phyloP scores from a whole-genome alignment of 768 basidiomycete species.

The Cantharellus anzutake region DNA sequence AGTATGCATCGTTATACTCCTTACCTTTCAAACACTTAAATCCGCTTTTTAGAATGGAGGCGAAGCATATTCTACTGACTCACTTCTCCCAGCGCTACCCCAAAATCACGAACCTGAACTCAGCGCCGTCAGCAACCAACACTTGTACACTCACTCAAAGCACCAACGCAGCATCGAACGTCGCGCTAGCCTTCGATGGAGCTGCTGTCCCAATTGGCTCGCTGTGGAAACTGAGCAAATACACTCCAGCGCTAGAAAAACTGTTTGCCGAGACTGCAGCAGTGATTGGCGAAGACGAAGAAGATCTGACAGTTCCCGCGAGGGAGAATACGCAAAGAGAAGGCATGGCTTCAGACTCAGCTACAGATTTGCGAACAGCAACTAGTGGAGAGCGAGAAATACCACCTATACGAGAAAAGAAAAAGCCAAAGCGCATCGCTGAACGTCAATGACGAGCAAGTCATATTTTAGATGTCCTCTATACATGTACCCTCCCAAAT shows the following conservation, averaged over 20 bases:
- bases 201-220: conserved; percentile 49
- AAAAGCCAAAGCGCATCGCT: too few species aligned
- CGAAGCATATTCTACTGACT: conserved; percentile 70
- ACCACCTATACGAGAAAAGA: too few species aligned
- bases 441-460: too few species aligned
- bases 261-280: not conserved
- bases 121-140: conserved; percentile 5
- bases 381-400: too few species aligned
- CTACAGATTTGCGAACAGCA: too few species aligned
- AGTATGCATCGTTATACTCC: conserved; percentile 23
- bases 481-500: too few species aligned
- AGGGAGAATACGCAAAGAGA: too few species aligned
- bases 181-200: conserved; percentile 73
- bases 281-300: not conserved
- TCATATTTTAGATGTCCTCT: too few species aligned
- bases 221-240: conserved; percentile 74
- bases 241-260: conserved; percentile 16
- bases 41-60: conserved; percentile 46
- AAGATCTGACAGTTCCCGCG: not conserved
- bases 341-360: too few species aligned
- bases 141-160: not conserved
- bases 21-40: not conserved
- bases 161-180: conserved; percentile 19
- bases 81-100: conserved; percentile 94
- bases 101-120: conserved; percentile 47